These are phyloP conservation scores for Penicillium sumatraense DNA, from an alignment of 2,329 filamentous ascomycete genomes.

Conservation along the genomic window DNA sequence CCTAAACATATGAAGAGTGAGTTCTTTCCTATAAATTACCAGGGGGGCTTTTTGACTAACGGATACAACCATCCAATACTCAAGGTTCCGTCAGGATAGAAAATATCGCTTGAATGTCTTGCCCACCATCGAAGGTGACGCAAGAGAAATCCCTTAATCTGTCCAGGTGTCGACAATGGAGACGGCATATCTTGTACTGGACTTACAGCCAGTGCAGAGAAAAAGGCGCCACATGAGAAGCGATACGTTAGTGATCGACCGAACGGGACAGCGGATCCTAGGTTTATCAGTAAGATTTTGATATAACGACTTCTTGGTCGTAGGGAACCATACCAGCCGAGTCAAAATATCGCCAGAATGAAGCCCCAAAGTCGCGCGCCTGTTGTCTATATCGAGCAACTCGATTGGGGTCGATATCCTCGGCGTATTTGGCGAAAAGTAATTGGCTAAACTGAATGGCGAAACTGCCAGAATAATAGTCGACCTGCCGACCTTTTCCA, in stretches of 20 bases:
- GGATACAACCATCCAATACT: slow-evolving; percentile 54
- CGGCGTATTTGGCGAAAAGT: slow-evolving; percentile 51
- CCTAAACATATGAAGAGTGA: neutral
- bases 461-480: slow-evolving; percentile 61
- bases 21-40: neutral
- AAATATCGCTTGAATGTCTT: slow-evolving; percentile 47
- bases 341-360: slow-evolving; percentile 57
- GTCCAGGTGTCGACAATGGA: slow-evolving; percentile 44
- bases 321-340: slow-evolving; percentile 39
- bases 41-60: neutral
- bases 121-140: slow-evolving; percentile 59
- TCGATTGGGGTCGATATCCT: slow-evolving; percentile 46
- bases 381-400: slow-evolving; percentile 42
- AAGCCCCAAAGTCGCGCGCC: slow-evolving; percentile 47
- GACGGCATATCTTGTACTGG: slow-evolving; percentile 42
- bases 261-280: slow-evolving; percentile 58
- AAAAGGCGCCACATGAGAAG: slow-evolving; percentile 57
- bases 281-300: neutral
- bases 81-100: slow-evolving; percentile 55
- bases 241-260: slow-evolving; percentile 58
- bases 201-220: slow-evolving; percentile 51
- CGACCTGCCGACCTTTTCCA: slow-evolving; percentile 43
- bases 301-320: neutral
- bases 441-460: slow-evolving; percentile 59
- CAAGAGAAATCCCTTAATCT: slow-evolving; percentile 55